Evolutionary conservation across 1,284 basidiomycete species (phyloP).

Genomic region (Hemileccinum hortonii): DNA sequence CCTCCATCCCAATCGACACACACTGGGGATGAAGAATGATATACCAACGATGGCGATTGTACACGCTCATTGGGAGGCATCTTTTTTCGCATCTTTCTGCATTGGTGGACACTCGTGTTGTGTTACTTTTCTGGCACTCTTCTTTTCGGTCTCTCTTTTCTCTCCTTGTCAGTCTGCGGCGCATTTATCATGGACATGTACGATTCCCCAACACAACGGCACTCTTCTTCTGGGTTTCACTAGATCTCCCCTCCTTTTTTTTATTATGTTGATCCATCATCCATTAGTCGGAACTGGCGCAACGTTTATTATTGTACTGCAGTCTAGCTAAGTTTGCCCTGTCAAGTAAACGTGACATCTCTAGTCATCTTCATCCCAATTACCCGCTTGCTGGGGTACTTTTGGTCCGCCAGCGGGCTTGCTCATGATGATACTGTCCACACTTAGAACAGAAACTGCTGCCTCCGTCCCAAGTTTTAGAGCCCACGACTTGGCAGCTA

Average conservation of each 20-base stretch:
- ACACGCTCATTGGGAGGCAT: slow-evolving; percentile 10
- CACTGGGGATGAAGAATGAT: slow-evolving; percentile 24
- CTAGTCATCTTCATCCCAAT: slow-evolving; percentile 77
- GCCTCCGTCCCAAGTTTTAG: slow-evolving; percentile 90
- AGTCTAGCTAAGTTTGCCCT: slow-evolving; percentile 14
- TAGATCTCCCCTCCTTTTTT: neutral
- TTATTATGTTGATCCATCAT: slow-evolving; percentile 14
- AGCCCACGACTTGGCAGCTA: slow-evolving; percentile 89
- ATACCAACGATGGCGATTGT: slow-evolving; percentile 7
- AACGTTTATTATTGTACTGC: slow-evolving; percentile 32
- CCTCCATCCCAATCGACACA: slow-evolving; percentile 28
- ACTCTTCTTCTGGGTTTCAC: slow-evolving; percentile 4
- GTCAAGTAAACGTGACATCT: slow-evolving; percentile 13
- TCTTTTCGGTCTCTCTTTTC: neutral
- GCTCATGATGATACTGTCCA: slow-evolving; percentile 98
- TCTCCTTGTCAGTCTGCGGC: slow-evolving; percentile 10
- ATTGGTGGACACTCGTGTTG: slow-evolving; percentile 22
- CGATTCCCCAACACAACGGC: slow-evolving; percentile 9
- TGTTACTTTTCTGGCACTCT: slow-evolving; percentile 16
- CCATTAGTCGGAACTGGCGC: slow-evolving; percentile 25
- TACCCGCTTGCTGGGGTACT: slow-evolving; percentile 77
- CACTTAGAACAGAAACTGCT: slow-evolving; percentile 89
- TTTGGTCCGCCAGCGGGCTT: slow-evolving; percentile 88
- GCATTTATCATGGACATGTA: slow-evolving; percentile 37
- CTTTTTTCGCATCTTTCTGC: slow-evolving; percentile 14